Evolutionary conservation across 495 filamentous ascomycete genomes (phyloP), one percentile per base, ranked within the genome.

Genomic region (Polyplosphaeria fusca): DNA sequence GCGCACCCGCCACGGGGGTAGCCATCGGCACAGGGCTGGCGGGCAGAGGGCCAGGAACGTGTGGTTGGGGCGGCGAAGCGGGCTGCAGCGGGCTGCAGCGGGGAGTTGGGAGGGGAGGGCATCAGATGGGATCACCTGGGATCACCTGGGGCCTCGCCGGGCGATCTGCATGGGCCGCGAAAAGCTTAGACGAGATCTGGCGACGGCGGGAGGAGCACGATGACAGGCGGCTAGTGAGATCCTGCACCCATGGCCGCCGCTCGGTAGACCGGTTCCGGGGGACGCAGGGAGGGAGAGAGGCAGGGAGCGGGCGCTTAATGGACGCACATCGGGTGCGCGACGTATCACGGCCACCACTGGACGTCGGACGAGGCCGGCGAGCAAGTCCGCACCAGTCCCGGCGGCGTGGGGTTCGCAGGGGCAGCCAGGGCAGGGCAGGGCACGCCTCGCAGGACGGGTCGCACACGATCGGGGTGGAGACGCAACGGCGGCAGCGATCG

Each of bases 111-210:
- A n/a, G n/a, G 40, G 38, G 46, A 13, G 3, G 39, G 55, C 55
- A 26, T 47, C 37, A 45, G 22, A 26, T 32, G 44, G 19, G 47
- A 52, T 59, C 55, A 25, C 46, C 55, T 52, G 38, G 47, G n/a
- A n/a, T n/a, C n/a, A n/a, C n/a, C n/a, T n/a, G n/a, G n/a, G n/a
- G 40, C 54, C 24, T 58, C 26, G 28, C 38, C 55, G 40, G 40
- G 7, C 39, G 55, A 59, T 59, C 55, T 38, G 25, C 39, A 43
- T 45, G 12, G 9, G 2, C 55, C 47, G 25, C 35, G 53, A 47
- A 42, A 5, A 47, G 27, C 24, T 47, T 51, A 24, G 25, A 3
- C 52, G 7, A 55, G 52, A 55, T 55, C 52, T 55, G 7, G 32
- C n/a, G 18, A 19, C 11, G 23, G 22, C 26, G 3, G 39, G 45